Conservation (phyloP, 2,329 filamentous ascomycete species). For the Alternaria sp. region DNA sequence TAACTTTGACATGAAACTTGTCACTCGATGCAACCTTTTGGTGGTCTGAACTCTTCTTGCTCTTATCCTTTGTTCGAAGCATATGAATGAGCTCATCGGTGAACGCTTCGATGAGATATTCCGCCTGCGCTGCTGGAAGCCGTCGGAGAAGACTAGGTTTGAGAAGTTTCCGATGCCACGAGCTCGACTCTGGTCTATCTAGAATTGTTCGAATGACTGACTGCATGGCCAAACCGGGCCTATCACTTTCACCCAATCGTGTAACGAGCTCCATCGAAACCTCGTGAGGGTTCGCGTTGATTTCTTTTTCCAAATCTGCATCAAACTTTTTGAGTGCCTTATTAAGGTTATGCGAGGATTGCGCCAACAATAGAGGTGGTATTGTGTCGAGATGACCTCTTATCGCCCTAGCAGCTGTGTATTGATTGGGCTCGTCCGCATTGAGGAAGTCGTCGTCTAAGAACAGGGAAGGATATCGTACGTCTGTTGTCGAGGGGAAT, state of each 20-base stretch:
- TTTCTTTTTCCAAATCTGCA: conserved; percentile 7
- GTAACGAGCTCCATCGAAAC: conserved; percentile 36
- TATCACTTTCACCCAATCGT: conserved; percentile 39
- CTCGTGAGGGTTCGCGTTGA: conserved; percentile 24
- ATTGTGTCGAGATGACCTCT: conserved; percentile 19
- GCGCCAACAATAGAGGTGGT: conserved; percentile 29
- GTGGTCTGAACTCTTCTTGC: neutral
- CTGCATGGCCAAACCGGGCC: conserved; percentile 39
- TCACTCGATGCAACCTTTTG: neutral
- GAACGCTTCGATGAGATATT: conserved; percentile 39
- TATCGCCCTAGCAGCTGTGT: conserved; percentile 12
- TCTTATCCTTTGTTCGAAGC: conserved; percentile 28
- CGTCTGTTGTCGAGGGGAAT: conserved; percentile 31
- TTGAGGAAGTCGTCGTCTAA: conserved; percentile 46
- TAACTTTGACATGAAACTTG: conserved; percentile 49
- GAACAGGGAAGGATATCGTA: conserved; percentile 45
- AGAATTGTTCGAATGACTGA: conserved; percentile 42
- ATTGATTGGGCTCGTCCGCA: conserved; percentile 10
- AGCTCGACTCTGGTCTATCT: conserved; percentile 49
- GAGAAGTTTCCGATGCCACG: conserved; percentile 54
- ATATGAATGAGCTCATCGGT: conserved; percentile 39
- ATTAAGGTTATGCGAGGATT: conserved; percentile 25
- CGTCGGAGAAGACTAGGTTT: conserved; percentile 41
- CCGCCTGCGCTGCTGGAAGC: conserved; percentile 42
- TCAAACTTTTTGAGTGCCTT: conserved; percentile 6